Percentiles rank a stretch among this genome's conserved stretches.
Evolutionary conservation across 352 stramenopile genomes (phyloP).

Genomic region (Poterioochromonas sp.): DNA sequence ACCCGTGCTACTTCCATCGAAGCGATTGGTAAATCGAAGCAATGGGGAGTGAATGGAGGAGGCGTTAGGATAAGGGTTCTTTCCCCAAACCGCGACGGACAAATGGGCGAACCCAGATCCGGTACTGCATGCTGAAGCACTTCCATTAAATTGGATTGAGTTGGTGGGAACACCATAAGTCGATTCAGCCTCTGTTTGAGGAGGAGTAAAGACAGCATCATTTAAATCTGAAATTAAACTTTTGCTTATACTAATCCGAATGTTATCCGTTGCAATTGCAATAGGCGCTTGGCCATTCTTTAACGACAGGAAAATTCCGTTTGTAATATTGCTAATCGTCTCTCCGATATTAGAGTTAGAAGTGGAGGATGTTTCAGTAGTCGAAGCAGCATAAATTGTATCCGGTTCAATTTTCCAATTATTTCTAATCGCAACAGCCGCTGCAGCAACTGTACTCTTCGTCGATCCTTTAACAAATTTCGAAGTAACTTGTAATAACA

Average conservation of each 20-base stretch:
- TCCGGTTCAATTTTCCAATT: no score
- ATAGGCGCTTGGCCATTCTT: background rate
- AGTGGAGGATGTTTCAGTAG: no score
- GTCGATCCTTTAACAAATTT: background rate
- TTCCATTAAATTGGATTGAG: background rate
- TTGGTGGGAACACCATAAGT: background rate
- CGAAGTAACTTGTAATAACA: background rate
- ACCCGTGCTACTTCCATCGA: no score
- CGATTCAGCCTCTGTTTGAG: background rate
- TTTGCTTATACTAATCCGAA: background rate
- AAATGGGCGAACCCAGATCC: background rate
- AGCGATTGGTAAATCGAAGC: background rate
- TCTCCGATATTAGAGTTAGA: no score
- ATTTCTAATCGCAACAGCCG: no score
- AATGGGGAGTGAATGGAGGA: background rate
- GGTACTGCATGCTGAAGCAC: background rate
- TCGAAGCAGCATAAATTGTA: no score
- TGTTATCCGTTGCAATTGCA: conserved; percentile 3
- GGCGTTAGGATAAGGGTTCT: background rate
- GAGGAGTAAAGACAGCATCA: background rate
- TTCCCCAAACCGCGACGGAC: background rate
- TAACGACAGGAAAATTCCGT: background rate
- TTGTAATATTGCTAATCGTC: background rate
- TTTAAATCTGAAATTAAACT: background rate
- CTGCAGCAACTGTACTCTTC: no score